phyloP scores from a whole-genome alignment of 495 filamentous ascomycete genomes.

The Trichoderma orchidacearum region DNA sequence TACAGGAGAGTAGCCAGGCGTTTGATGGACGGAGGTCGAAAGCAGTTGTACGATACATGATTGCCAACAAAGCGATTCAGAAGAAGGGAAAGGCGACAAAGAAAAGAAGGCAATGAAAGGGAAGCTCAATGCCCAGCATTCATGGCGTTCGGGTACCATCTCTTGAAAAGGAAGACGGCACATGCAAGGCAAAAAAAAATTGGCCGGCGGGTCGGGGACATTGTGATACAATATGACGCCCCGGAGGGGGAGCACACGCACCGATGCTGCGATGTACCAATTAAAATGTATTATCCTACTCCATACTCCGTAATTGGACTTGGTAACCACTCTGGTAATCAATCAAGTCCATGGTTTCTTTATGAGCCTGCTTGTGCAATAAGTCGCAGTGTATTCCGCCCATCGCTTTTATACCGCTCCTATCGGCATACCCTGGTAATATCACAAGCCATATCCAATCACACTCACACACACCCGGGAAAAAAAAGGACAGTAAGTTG shows the following conservation, averaged over 20 bases:
- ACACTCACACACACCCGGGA: too few relatives aligned
- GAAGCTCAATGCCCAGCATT: not conserved
- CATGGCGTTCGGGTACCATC: not conserved
- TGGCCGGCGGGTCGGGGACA: not conserved
- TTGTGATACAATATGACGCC: not conserved
- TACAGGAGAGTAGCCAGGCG: not conserved
- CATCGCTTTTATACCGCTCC: too few relatives aligned
- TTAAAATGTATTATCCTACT: not conserved
- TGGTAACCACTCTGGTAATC: not conserved
- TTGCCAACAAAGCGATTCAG: not conserved
- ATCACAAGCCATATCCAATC: too few relatives aligned
- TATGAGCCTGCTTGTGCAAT: too few relatives aligned
- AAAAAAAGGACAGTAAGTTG: too few relatives aligned
- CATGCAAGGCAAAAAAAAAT: too few relatives aligned
- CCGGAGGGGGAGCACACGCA: not conserved
- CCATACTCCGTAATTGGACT: not conserved
- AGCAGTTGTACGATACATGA: conserved; percentile 9
- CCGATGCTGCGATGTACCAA: not conserved
- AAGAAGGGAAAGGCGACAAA: not conserved
- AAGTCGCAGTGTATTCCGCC: too few relatives aligned
- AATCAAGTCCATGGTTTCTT: too few relatives aligned
- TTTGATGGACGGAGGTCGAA: too few relatives aligned
- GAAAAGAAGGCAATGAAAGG: not conserved
- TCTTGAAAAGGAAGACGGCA: not conserved
- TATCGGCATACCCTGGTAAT: too few relatives aligned